These are phyloP conservation scores for Globisporangium echinulatum DNA, from an alignment of 352 stramenopile genomes.

Conservation along the genomic window DNA sequence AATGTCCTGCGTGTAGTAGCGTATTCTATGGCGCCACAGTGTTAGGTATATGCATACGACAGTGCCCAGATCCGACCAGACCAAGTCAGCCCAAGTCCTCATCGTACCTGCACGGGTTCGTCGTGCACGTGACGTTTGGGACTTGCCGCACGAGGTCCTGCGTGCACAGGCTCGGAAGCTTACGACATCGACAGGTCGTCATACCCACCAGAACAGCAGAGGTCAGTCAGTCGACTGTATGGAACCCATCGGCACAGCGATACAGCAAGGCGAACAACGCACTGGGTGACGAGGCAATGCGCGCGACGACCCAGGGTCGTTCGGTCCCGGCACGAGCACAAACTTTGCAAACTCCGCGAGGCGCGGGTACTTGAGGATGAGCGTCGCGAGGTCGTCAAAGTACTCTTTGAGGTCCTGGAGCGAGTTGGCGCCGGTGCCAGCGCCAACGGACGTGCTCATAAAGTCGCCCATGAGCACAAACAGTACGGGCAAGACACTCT, in stretches of 20 bases:
- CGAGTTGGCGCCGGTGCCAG: slow-evolving; percentile 53
- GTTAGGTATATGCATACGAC: no score
- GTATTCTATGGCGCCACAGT: slow-evolving; percentile 38
- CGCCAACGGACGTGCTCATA: slow-evolving; percentile 70
- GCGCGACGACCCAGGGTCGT: slow-evolving; percentile 82
- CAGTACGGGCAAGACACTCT: slow-evolving; percentile 65
- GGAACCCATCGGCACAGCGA: not conserved
- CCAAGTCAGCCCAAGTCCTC: not conserved
- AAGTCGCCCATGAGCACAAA: slow-evolving; percentile 96
- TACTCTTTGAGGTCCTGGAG: slow-evolving; percentile 81
- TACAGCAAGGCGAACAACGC: slow-evolving; percentile 1
- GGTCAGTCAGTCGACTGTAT: no score
- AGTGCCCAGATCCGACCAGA: not conserved
- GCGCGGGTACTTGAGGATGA: slow-evolving; percentile 86
- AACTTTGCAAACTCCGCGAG: slow-evolving; percentile 85
- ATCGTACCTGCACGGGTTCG: slow-evolving; percentile 84
- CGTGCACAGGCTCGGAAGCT: slow-evolving; percentile 70
- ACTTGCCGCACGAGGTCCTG: slow-evolving; percentile 60
- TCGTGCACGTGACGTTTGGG: slow-evolving; percentile 78
- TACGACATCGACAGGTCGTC: not conserved
- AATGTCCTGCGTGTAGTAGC: slow-evolving; percentile 91
- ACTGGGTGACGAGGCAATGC: slow-evolving; percentile 81
- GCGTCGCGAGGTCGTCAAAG: slow-evolving; percentile 84
- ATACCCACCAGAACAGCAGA: not conserved
- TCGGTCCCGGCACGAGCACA: slow-evolving; percentile 89